Evolutionary conservation across 1,284 basidiomycete genomes (phyloP).

Genomic region (Leucocoprinus gongylophorus): DNA sequence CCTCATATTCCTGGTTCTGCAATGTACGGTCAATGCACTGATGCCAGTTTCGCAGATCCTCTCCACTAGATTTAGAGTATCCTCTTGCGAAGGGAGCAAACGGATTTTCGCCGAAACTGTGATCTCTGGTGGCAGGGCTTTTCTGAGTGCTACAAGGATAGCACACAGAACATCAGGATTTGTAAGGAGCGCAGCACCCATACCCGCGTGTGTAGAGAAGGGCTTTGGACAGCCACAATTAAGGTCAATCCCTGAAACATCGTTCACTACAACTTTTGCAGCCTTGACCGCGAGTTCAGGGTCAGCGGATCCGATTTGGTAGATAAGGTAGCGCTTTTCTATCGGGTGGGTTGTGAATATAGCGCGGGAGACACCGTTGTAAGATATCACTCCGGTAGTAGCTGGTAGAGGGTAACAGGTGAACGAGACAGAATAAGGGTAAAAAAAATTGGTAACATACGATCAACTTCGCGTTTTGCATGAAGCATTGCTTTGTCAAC

Average conservation of each 20-base stretch:
- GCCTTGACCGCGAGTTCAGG: constrained; percentile 90
- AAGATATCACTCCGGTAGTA: constrained; percentile 84
- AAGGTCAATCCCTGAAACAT: constrained; percentile 91
- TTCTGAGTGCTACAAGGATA: constrained; percentile 74
- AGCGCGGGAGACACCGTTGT: constrained; percentile 71
- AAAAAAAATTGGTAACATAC: constrained; percentile 52
- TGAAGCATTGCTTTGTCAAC: constrained; percentile 96
- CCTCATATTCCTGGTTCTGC: constrained; percentile 91
- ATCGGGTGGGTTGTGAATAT: constrained; percentile 93
- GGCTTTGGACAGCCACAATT: constrained; percentile 96
- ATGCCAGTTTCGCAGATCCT: constrained; percentile 86
- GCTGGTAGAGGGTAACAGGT: constrained; percentile 38
- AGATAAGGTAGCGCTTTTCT: constrained; percentile 87
- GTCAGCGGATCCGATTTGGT: constrained; percentile 88
- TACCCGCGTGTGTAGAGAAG: constrained; percentile 91
- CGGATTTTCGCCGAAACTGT: constrained; percentile 92
- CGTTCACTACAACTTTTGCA: constrained; percentile 78
- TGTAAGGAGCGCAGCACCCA: constrained; percentile 93
- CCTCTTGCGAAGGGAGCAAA: constrained; percentile 78
- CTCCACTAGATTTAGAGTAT: constrained; percentile 82
- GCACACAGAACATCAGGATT: constrained; percentile 88
- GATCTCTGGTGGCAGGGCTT: constrained; percentile 68
- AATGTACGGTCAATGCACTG: constrained; percentile 89
- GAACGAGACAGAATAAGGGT: background rate
- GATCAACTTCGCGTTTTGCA: constrained; percentile 74